A percentile compares a stretch with the other conserved stretches of the same genome.
These are phyloP conservation scores for Paramyrothecium sp. DNA, from an alignment of 2,329 filamentous ascomycete species.

Conservation along the genomic window DNA sequence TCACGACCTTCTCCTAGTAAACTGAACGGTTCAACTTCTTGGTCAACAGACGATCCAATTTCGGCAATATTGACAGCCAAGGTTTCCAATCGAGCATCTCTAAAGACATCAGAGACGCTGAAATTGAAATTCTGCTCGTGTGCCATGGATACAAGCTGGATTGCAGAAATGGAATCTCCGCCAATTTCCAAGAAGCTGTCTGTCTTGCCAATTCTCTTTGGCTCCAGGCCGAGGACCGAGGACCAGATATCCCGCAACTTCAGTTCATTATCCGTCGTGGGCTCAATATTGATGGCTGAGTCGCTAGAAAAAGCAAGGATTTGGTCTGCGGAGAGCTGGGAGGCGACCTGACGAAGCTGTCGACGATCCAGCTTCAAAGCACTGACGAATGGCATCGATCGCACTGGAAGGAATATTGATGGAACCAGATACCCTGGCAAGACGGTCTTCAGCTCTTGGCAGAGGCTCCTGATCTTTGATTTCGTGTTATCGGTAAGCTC, in stretches of 20 bases:
- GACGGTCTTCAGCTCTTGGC: conserved; percentile 1
- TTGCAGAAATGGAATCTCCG: conserved; percentile 23
- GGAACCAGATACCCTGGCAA: no score
- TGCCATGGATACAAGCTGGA: conserved; percentile 10
- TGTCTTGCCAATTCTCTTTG: conserved; percentile 23
- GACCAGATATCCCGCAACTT: conserved; percentile 6
- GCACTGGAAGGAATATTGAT: background rate
- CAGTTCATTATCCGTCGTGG: conserved; percentile 1
- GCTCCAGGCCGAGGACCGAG: background rate
- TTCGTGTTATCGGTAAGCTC: no score
- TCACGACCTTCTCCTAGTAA: background rate
- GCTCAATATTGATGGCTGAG: background rate
- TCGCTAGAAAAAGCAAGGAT: background rate
- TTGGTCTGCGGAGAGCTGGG: conserved; percentile 2
- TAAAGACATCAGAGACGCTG: conserved; percentile 12
- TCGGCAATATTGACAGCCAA: background rate
- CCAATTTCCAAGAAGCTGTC: conserved; percentile 23
- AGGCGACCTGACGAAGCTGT: conserved; percentile 1
- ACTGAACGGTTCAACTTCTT: background rate
- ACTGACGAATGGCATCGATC: conserved; percentile 11
- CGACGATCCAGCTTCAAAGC: conserved; percentile 12
- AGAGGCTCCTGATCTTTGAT: no score
- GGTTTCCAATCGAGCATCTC: conserved; percentile 10
- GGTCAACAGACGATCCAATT: background rate
- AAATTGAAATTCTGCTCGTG: conserved; percentile 5